These are phyloP conservation scores for Vaccinium macrocarpon DNA, from an alignment of 148 eudicot species.

Conservation along the genomic window DNA sequence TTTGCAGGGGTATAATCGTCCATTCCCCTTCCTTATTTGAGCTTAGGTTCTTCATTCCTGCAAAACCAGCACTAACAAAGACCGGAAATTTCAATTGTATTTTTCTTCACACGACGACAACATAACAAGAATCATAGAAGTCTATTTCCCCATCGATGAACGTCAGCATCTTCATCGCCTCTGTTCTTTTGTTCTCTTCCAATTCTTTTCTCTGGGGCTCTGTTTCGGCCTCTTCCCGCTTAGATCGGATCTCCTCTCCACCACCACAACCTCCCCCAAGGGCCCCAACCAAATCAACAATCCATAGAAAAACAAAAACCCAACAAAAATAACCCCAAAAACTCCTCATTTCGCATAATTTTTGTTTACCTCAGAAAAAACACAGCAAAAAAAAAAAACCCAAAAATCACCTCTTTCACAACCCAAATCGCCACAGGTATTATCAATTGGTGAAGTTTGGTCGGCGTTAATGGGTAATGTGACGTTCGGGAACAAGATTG, in stretches of 20 bases:
- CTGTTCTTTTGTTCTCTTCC: conserved; percentile 3
- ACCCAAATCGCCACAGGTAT: conserved; percentile 8
- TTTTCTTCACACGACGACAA: no score
- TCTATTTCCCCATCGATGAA: no score
- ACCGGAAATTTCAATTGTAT: no score
- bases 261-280: neutral
- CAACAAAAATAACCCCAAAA: neutral
- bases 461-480: conserved; percentile 26
- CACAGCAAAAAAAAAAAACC: neutral
- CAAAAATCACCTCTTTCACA: neutral
- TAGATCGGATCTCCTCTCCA: conserved; percentile 39
- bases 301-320: neutral
- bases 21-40: no score
- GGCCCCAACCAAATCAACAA: neutral
- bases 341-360: neutral
- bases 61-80: no score
- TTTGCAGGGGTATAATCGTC: no score
- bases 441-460: neutral
- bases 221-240: conserved; percentile 35
- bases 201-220: neutral
- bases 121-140: no score
- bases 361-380: neutral
- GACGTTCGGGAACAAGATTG: neutral
- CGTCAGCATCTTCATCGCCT: neutral
- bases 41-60: no score